Evolutionary conservation across 768 basidiomycete genomes (phyloP).

Genomic region (Podaxis pistillaris): DNA sequence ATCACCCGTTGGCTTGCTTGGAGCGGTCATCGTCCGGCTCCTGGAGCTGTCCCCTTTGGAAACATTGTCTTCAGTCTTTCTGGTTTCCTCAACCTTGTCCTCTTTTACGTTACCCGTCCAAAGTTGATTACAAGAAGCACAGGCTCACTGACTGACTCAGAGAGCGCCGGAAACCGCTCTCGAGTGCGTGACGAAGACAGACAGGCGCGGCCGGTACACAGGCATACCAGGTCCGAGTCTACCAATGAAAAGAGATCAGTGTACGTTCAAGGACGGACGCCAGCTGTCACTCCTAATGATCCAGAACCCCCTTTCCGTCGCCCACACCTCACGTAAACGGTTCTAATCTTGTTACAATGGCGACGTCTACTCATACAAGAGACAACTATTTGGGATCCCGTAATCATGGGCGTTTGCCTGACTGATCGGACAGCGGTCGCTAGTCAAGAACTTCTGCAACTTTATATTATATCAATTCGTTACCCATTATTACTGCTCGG

Average conservation of each 20-base stretch:
- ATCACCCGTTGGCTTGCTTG: conserved; percentile 39
- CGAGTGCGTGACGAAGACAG: not conserved
- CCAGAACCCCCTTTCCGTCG: too few species aligned
- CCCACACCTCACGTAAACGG: too few species aligned
- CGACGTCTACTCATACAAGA: too few species aligned
- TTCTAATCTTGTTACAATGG: too few species aligned
- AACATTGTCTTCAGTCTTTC: conserved; percentile 42
- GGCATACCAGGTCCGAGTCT: not conserved
- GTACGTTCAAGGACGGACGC: not conserved
- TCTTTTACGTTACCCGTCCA: conserved; percentile 32
- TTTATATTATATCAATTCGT: too few species aligned
- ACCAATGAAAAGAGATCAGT: not conserved
- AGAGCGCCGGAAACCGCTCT: not conserved
- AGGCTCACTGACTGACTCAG: not conserved
- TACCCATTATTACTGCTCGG: too few species aligned
- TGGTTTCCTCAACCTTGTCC: conserved; percentile 43
- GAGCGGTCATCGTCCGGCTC: conserved; percentile 25
- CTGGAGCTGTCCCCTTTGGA: conserved; percentile 35
- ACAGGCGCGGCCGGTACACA: too few species aligned
- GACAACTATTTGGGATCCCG: too few species aligned
- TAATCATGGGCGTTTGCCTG: too few species aligned
- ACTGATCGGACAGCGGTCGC: too few species aligned
- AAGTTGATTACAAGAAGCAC: conserved; percentile 17
- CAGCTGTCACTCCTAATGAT: too few species aligned
- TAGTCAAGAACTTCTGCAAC: too few species aligned